A percentile compares a stretch with the other conserved stretches of the same genome.
phyloP scores from a whole-genome alignment of 2,329 filamentous ascomycete genomes.

The Akanthomyces muscarius region DNA sequence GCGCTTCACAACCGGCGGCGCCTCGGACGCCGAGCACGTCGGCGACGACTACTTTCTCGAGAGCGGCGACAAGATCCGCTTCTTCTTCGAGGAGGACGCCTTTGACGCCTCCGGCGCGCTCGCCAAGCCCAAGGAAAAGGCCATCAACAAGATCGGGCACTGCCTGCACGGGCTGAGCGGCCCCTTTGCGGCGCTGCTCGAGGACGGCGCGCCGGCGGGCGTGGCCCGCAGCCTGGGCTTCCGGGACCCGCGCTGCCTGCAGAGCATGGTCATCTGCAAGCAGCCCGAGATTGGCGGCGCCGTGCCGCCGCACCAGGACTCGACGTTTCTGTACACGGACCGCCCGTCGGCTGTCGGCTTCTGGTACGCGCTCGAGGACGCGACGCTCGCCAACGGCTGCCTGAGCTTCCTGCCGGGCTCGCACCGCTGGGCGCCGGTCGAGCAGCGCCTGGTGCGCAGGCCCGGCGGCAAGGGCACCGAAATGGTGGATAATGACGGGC shows the following conservation, averaged over 20 bases:
- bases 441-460: slow-evolving; percentile 70
- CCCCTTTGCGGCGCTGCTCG: slow-evolving; percentile 59
- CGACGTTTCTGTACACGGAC: slow-evolving; percentile 85
- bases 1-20: slow-evolving; percentile 82
- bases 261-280: slow-evolving; percentile 99
- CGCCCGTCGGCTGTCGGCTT: slow-evolving; percentile 88
- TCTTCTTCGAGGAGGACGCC: slow-evolving; percentile 96
- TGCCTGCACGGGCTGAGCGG: slow-evolving; percentile 66
- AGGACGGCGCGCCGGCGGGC: slow-evolving; percentile 20
- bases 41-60: slow-evolving; percentile 92
- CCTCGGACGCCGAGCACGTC: slow-evolving; percentile 60
- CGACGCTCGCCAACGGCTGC: slow-evolving; percentile 80
- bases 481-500: slow-evolving; percentile 67
- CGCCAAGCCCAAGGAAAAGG: slow-evolving; percentile 71
- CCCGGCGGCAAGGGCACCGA: slow-evolving; percentile 54
- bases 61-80: slow-evolving; percentile 87
- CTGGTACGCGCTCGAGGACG: slow-evolving; percentile 96
- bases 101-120: slow-evolving; percentile 64
- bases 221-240: slow-evolving; percentile 67
- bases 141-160: slow-evolving; percentile 89
- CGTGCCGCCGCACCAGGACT: slow-evolving; percentile 89
- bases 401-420: slow-evolving; percentile 81
- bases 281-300: slow-evolving; percentile 93
- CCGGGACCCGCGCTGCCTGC: slow-evolving; percentile 69
- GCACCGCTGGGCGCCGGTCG: slow-evolving; percentile 69